These are phyloP conservation scores for Serpula lacrymans DNA, from an alignment of 768 basidiomycete species.

Conservation along the genomic window DNA sequence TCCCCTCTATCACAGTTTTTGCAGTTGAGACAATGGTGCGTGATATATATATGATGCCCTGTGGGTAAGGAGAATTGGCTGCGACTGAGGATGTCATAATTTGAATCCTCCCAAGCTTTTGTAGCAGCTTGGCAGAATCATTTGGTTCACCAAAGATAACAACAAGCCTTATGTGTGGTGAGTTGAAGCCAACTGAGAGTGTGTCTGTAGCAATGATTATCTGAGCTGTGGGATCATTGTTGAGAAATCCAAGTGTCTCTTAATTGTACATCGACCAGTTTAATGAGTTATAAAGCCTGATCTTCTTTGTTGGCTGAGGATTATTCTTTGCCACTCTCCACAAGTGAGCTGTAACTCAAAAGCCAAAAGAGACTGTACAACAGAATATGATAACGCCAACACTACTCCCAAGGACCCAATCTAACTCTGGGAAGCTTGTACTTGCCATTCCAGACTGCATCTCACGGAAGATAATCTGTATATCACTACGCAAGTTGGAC, in stretches of 20 bases:
- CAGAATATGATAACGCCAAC: constrained; percentile 6
- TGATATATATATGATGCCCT: not conserved
- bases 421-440: constrained; percentile 4
- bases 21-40: not conserved
- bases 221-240: constrained; percentile 5
- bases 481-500: constrained; percentile 7
- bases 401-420: constrained; percentile 1
- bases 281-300: constrained; percentile 8
- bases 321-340: not conserved
- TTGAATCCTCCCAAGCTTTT: constrained; percentile 6
- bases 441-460: constrained; percentile 1
- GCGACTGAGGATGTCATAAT: not conserved
- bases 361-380: constrained; percentile 3
- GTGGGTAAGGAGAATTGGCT: not conserved
- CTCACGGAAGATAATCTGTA: constrained; percentile 3
- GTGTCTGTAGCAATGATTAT: constrained; percentile 9
- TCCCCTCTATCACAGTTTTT: not conserved
- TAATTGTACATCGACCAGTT: constrained; percentile 5
- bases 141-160: constrained; percentile 4
- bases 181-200: constrained; percentile 11
- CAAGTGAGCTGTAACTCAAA: constrained; percentile 5
- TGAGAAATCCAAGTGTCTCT: constrained; percentile 1
- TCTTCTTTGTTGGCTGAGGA: not conserved
- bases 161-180: constrained; percentile 7
- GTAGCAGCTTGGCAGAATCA: constrained; percentile 5